phyloP scores from a whole-genome alignment of 2,329 filamentous ascomycete species.

The Xylaria sp. region DNA sequence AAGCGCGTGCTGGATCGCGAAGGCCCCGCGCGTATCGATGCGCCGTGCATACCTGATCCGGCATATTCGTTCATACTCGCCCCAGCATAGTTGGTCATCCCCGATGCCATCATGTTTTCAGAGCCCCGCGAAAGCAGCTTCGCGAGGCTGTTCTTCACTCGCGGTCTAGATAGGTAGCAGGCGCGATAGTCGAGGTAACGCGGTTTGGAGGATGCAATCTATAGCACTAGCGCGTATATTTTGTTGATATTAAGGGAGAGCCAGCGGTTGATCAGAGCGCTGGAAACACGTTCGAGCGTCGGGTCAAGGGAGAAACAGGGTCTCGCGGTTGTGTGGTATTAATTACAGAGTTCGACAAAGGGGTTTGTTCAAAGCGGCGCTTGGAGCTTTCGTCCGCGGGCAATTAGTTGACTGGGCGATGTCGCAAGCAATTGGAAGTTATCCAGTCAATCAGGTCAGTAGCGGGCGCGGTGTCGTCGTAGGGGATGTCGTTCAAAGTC shows the following conservation, averaged over 20 bases:
- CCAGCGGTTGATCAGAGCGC: neutral
- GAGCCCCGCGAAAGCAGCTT: conserved; percentile 13
- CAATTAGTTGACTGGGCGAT: conserved; percentile 32
- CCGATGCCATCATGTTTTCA: conserved; percentile 38
- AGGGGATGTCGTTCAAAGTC: conserved; percentile 33
- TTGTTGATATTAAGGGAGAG: neutral
- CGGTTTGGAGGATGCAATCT: conserved; percentile 11
- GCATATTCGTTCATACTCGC: conserved; percentile 49
- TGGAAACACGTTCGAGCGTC: neutral
- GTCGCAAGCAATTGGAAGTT: conserved; percentile 21
- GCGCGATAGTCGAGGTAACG: neutral
- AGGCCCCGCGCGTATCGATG: conserved; percentile 47
- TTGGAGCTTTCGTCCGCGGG: conserved; percentile 4
- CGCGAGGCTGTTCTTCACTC: conserved; percentile 1
- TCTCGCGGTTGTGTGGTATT: conserved; percentile 10
- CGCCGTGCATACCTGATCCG: conserved; percentile 43
- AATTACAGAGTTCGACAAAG: conserved; percentile 4
- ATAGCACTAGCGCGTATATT: conserved; percentile 10
- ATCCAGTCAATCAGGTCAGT: neutral
- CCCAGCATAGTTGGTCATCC: conserved; percentile 50
- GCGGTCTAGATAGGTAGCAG: neutral
- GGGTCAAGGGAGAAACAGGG: neutral
- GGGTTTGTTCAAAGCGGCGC: conserved; percentile 10
- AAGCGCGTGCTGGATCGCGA: conserved; percentile 48
- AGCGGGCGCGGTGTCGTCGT: conserved; percentile 15